Evolutionary conservation across 495 filamentous ascomycete genomes (phyloP).

Genomic region (Lepidopterella palustris): DNA sequence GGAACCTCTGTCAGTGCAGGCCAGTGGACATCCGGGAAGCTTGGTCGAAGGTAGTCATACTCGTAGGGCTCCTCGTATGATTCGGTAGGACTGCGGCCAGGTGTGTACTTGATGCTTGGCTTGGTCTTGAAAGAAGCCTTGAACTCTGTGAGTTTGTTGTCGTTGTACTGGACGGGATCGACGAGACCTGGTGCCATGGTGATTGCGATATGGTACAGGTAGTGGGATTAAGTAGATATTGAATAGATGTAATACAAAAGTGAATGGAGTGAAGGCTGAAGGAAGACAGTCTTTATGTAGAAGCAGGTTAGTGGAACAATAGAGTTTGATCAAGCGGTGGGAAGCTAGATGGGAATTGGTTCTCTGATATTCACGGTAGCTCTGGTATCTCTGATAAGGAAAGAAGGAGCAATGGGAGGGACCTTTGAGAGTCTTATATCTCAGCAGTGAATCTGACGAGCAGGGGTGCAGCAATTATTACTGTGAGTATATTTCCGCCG

Average conservation of each 20-base stretch:
- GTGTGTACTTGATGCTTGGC: constrained; percentile 28
- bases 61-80: constrained; percentile 46
- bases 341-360: background rate
- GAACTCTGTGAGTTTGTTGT: background rate
- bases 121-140: background rate
- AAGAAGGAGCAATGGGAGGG: background rate
- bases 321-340: background rate
- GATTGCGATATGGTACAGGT: too few species aligned
- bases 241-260: too few species aligned
- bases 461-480: background rate
- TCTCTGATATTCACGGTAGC: background rate
- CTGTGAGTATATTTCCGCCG: background rate
- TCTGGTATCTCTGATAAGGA: background rate
- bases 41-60: constrained; percentile 50
- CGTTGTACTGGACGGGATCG: constrained; percentile 7
- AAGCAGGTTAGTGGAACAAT: background rate
- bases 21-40: constrained; percentile 54
- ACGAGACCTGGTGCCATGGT: constrained; percentile 25
- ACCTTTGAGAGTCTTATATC: background rate
- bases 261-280: background rate
- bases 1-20: constrained; percentile 44
- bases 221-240: too few species aligned
- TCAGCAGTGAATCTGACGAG: background rate
- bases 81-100: constrained; percentile 44
- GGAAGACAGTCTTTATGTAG: background rate